A percentile compares a stretch with the other conserved stretches of the same genome.
These are phyloP conservation scores for Alternaria tenuissima DNA, from an alignment of 2,329 filamentous ascomycete species.

Conservation along the genomic window DNA sequence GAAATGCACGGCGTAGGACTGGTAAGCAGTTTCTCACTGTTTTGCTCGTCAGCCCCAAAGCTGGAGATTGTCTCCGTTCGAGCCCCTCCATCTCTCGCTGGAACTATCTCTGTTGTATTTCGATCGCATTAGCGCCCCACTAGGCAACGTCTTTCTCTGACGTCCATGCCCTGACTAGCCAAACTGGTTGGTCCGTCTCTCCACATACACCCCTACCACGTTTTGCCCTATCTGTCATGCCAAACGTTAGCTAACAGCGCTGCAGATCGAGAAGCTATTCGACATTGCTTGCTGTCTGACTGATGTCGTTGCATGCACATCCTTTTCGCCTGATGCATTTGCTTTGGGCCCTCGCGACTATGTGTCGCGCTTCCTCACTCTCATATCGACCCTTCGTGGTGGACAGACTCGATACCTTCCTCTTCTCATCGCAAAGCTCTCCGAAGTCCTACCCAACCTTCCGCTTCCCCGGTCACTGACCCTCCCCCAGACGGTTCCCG, in stretches of 20 bases:
- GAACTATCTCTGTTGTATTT: conserved; percentile 32
- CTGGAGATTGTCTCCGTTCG: conserved; percentile 22
- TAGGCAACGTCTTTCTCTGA: conserved; percentile 42
- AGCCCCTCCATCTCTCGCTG: conserved; percentile 29
- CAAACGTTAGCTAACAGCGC: conserved; percentile 35
- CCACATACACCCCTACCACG: conserved; percentile 19
- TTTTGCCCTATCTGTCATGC: conserved; percentile 27
- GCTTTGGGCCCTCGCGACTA: conserved; percentile 70
- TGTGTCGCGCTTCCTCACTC: conserved; percentile 70
- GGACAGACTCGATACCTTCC: conserved; percentile 80
- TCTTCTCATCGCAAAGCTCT: conserved; percentile 77
- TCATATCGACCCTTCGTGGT: conserved; percentile 75
- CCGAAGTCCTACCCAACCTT: conserved; percentile 70
- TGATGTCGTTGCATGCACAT: conserved; percentile 73
- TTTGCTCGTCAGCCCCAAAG: conserved; percentile 16
- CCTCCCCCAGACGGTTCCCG: conserved; percentile 37
- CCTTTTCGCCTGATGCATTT: conserved; percentile 65
- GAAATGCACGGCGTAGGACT: conserved; percentile 78
- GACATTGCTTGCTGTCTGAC: conserved; percentile 77
- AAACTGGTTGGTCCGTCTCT: conserved; percentile 24
- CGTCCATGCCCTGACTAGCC: conserved; percentile 30
- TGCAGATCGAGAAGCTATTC: conserved; percentile 78
- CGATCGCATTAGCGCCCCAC: conserved; percentile 31
- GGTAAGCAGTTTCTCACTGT: conserved; percentile 58
- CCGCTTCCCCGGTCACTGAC: conserved; percentile 48